Percentiles rank a stretch among this genome's conserved stretches.
These are phyloP conservation scores for Margaritispora aquatica DNA, from an alignment of 495 filamentous ascomycete genomes.

Conservation along the genomic window DNA sequence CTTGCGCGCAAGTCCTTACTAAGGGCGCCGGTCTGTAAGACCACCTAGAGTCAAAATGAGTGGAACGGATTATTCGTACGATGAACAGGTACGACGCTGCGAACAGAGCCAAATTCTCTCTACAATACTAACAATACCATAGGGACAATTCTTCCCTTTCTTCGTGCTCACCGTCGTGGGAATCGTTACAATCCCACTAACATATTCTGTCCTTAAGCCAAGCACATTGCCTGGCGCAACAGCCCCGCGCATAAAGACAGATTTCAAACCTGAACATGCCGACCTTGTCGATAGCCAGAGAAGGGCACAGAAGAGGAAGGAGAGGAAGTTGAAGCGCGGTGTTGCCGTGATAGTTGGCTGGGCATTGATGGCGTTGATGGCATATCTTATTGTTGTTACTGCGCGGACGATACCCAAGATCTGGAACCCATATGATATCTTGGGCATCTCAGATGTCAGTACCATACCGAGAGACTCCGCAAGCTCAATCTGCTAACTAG, in stretches of 20 bases:
- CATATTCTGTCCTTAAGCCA: conserved; percentile 74
- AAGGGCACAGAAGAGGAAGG: conserved; percentile 82
- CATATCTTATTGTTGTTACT: conserved; percentile 80
- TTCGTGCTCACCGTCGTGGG: conserved; percentile 88
- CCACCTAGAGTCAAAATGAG: conserved; percentile 23
- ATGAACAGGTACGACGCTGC: conserved; percentile 63
- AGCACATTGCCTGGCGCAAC: conserved; percentile 59
- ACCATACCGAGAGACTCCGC: not conserved
- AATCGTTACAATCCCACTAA: conserved; percentile 85
- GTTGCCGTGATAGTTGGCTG: conserved; percentile 71
- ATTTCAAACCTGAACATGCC: conserved; percentile 74
- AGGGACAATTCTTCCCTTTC: conserved; percentile 98
- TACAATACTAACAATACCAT: conserved; percentile 8
- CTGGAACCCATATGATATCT: conserved; percentile 94
- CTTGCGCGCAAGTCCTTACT: conserved; percentile 16
- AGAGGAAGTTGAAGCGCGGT: conserved; percentile 82
- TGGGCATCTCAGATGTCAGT: conserved; percentile 73
- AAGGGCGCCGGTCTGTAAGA: conserved; percentile 9
- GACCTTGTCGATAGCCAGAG: conserved; percentile 80
- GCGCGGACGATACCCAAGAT: conserved; percentile 67
- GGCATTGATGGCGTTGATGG: conserved; percentile 83
- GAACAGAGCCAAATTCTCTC: not conserved
- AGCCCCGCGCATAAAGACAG: conserved; percentile 49
- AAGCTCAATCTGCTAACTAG: conserved; percentile 18
- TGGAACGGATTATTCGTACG: conserved; percentile 85